These are phyloP conservation scores for Dendrobium chrysotoxum DNA, from an alignment of 106 monocot genomes.

Conservation along the genomic window DNA sequence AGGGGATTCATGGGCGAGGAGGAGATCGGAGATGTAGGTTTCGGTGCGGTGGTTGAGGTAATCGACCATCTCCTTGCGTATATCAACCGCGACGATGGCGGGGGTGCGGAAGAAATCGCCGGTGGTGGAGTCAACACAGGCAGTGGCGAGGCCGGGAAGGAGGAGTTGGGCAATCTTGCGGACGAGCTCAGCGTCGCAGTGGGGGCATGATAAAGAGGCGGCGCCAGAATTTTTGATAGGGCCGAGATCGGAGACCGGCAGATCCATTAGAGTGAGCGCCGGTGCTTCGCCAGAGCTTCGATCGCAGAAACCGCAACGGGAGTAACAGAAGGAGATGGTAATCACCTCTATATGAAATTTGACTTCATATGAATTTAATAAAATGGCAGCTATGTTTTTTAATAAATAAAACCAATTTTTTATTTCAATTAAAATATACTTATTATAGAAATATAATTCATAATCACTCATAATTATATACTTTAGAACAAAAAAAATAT, in stretches of 20 bases:
- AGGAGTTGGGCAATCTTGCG: constrained; percentile 52
- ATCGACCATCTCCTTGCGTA: constrained; percentile 40
- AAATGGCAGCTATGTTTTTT: too few species aligned
- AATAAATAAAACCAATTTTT: too few species aligned
- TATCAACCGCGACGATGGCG: constrained; percentile 35
- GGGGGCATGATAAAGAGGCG: constrained; percentile 15
- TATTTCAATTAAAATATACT: too few species aligned
- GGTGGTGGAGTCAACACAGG: constrained; percentile 39
- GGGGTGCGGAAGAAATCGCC: constrained; percentile 38
- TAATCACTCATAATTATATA: too few species aligned
- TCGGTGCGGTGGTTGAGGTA: constrained; percentile 25
- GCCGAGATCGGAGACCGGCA: constrained; percentile 6
- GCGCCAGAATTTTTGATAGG: neutral
- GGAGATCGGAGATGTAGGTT: constrained; percentile 28
- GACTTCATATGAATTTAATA: too few species aligned
- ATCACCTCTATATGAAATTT: too few species aligned
- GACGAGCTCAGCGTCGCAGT: constrained; percentile 35
- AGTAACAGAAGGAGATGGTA: too few species aligned
- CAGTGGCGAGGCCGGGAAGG: constrained; percentile 28
- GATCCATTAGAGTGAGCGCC: constrained; percentile 16
- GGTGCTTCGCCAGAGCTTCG: too few species aligned
- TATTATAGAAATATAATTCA: too few species aligned
- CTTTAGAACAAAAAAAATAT: too few species aligned
- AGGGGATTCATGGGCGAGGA: constrained; percentile 6
- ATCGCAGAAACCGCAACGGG: too few species aligned